Base-by-base conservation (phyloP, 495 filamentous ascomycete genomes). In the Ascodesmis nigricans region DNA sequence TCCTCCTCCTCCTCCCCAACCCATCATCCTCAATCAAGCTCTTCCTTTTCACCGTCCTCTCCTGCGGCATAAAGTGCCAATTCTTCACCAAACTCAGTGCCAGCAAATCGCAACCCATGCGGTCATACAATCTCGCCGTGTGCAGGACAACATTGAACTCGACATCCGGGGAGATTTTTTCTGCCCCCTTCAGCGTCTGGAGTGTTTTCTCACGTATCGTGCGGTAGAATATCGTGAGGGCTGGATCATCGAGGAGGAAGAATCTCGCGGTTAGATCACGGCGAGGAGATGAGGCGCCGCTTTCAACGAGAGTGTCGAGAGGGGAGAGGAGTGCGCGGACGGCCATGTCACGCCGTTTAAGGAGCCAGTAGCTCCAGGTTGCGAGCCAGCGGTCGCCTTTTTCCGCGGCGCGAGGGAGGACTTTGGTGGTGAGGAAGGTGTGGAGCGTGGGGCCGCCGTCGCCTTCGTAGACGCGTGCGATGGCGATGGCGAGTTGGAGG, bases 91-190 rank as follows among this genome's bases (percentile, higher is more conserved):
- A 53, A 44, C 91, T 80, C 7, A 97, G 58, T 7, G 90, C 87
- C 1, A 93, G 66, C n/a, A 92, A 46, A 50, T 91, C 84, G 46
- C 87, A 91, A 8, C 87, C 87, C 90, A 95, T 95, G 0, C 90
- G 70, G 50, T 79, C 73, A 45, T 95, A 91, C 3, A 92, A 60
- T 20, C 77, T 62, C 6, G 84, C 84, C 31, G 76, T 92, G 44
- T 90, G 78, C 17, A 91, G 53, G 3, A 97, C 69, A 45, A 95
- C 93, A 18, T 73, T 71, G 74, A 78, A 92, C 55, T 95, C 87
- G 1, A 67, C 72, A 27, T 61, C 62, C 0, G 76, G 73, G 3
- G 73, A 71, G n/a, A 92, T 66, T 52, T 78, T 79, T 1, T 72
- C 73, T 11, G 78, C 78, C 0, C 82, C 82, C 29, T 75, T 71